A percentile compares a stretch with the other conserved stretches of the same genome.
These are phyloP conservation scores for Elsinoe arachidis DNA, from an alignment of 2,329 filamentous ascomycete species.

Conservation along the genomic window DNA sequence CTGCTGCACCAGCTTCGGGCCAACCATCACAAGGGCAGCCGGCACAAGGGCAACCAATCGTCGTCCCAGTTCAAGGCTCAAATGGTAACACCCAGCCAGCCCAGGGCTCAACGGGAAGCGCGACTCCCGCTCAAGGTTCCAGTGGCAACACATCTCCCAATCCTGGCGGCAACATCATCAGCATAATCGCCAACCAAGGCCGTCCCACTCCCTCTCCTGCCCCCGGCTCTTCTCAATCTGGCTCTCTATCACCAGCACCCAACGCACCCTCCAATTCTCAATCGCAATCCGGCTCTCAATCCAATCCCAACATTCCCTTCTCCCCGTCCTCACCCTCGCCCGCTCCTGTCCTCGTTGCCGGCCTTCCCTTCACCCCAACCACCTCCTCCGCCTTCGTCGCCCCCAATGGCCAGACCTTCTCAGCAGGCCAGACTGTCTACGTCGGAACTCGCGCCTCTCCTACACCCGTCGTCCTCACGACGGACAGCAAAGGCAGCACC, in stretches of 20 bases:
- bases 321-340: not conserved
- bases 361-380: conserved; percentile 5
- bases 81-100: not conserved
- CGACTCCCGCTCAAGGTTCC: not conserved
- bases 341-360: not conserved
- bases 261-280: not conserved
- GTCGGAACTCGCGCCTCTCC: not conserved
- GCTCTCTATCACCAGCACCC: not conserved
- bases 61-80: not conserved
- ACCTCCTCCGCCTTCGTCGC: not conserved
- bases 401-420: conserved; percentile 9
- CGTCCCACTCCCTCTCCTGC: not conserved
- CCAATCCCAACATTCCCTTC: not conserved
- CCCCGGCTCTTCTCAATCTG: not conserved
- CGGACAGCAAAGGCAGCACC: not conserved
- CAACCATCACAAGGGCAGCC: not conserved
- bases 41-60: not conserved
- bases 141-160: not conserved
- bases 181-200: conserved; percentile 7
- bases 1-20: not conserved
- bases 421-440: not conserved
- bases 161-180: not conserved
- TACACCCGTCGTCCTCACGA: conserved; percentile 8
- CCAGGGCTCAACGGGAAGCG: not conserved
- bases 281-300: not conserved